A percentile compares a stretch with the other conserved stretches of the same genome.
phyloP scores from a whole-genome alignment of 164 flowering plant species.

The Paratinospora sagittata region DNA sequence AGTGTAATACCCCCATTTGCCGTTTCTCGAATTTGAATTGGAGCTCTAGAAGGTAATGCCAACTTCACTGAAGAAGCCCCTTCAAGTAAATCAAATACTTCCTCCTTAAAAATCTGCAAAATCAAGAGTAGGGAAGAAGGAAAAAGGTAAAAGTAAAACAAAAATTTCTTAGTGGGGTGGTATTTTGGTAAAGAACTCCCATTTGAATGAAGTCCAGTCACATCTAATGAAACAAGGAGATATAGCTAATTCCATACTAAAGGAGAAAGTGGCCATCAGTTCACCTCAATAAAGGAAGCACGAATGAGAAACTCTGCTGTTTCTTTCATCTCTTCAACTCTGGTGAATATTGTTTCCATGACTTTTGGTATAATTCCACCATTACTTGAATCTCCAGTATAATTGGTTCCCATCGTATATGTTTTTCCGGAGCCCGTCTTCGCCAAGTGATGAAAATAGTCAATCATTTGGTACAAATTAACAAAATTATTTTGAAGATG shows the following conservation, averaged over 20 bases:
- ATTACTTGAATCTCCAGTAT: slow-evolving; percentile 50
- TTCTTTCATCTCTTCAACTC: slow-evolving; percentile 42
- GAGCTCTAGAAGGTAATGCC: slow-evolving; percentile 53
- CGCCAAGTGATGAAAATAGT: slow-evolving; percentile 6
- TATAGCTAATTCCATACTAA: neutral
- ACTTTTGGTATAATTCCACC: slow-evolving; percentile 79
- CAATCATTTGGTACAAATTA: neutral
- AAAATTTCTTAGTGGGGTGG: neutral
- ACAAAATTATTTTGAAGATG: neutral
- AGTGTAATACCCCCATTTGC: slow-evolving; percentile 85
- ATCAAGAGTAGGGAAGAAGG: neutral
- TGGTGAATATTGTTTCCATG: slow-evolving; percentile 66
- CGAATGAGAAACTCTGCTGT: slow-evolving; percentile 63
- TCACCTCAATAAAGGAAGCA: slow-evolving; percentile 97
- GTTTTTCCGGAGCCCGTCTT: slow-evolving; percentile 99
- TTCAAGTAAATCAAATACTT: slow-evolving; percentile 83
- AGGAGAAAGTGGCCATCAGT: too few relatives aligned
- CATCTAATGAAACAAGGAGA: neutral
- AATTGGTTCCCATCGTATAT: slow-evolving; percentile 94
- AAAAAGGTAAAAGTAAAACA: neutral
- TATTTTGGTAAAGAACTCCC: neutral
- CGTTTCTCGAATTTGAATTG: slow-evolving; percentile 93
- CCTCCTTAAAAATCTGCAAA: slow-evolving; percentile 90
- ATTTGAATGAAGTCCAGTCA: neutral
- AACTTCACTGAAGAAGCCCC: slow-evolving; percentile 34